A percentile compares a stretch with the other conserved stretches of the same genome.
phyloP scores from a whole-genome alignment of 768 basidiomycete genomes.

The Boletus bicolor region DNA sequence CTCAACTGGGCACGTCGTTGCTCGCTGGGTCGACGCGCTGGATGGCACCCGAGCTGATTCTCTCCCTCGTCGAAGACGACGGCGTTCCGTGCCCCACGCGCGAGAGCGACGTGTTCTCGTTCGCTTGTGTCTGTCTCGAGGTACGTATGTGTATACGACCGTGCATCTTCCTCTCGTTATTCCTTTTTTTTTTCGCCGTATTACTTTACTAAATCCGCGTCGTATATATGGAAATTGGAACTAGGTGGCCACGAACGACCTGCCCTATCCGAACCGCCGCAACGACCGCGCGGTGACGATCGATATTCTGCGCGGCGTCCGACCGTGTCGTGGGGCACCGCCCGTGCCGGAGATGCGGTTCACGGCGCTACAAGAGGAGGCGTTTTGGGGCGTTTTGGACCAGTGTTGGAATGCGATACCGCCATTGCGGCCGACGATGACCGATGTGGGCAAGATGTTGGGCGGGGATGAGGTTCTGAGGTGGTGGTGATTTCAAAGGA shows the following conservation, averaged over 20 bases:
- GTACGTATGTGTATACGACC: conserved; percentile 23
- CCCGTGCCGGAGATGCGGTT: conserved; percentile 17
- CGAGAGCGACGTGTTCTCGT: conserved; percentile 58
- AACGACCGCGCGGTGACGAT: conserved; percentile 57
- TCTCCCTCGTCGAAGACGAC: conserved; percentile 48
- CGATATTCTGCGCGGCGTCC: conserved; percentile 51
- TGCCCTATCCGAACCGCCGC: conserved; percentile 50
- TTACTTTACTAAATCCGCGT: too few species aligned
- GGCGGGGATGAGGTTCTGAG: neutral
- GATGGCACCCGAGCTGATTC: conserved; percentile 55
- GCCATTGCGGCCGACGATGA: conserved; percentile 42
- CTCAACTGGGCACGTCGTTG: conserved; percentile 30
- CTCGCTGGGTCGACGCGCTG: conserved; percentile 36
- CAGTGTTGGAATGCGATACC: conserved; percentile 44
- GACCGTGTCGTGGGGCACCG: conserved; percentile 39
- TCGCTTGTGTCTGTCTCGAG: conserved; percentile 58
- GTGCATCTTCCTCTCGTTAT: too few species aligned
- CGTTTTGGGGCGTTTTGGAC: conserved; percentile 45
- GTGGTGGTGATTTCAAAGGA: neutral
- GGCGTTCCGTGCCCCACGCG: conserved; percentile 42
- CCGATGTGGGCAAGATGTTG: conserved; percentile 28
- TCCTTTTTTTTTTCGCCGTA: neutral
- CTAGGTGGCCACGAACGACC: conserved; percentile 48
- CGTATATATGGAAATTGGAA: too few species aligned
- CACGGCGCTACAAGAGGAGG: conserved; percentile 23